Conservation (phyloP, 2,329 filamentous ascomycete species). For the Pseudopyricularia cyperi region DNA sequence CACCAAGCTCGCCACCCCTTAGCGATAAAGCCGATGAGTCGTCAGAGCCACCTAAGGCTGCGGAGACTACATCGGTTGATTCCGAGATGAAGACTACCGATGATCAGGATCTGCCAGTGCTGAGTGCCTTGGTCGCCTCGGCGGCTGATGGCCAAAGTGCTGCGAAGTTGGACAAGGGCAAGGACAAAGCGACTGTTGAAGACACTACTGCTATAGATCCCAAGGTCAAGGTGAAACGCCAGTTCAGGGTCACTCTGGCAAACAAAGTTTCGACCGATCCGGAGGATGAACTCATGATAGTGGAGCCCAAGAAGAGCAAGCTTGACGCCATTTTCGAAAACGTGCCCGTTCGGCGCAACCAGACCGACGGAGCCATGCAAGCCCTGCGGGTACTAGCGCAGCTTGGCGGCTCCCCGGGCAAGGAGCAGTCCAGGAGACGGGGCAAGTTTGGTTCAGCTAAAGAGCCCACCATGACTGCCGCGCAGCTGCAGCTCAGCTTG, state of each 20-base stretch:
- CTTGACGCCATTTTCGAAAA: constrained; percentile 57
- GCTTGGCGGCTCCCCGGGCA: constrained; percentile 44
- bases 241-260: constrained; percentile 35
- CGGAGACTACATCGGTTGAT: background rate
- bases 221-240: constrained; percentile 21
- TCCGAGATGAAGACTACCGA: constrained; percentile 6
- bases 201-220: constrained; percentile 12
- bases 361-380: constrained; percentile 50
- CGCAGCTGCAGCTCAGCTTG: constrained; percentile 40
- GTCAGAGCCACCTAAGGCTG: constrained; percentile 8
- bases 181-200: constrained; percentile 37
- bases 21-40: constrained; percentile 16
- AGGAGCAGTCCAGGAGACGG: constrained; percentile 18
- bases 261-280: constrained; percentile 29
- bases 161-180: constrained; percentile 39
- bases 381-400: constrained; percentile 64
- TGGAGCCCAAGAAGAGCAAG: constrained; percentile 32
- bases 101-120: constrained; percentile 21
- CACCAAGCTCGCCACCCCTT: constrained; percentile 55
- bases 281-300: constrained; percentile 52
- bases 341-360: constrained; percentile 47
- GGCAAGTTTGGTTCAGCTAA: constrained; percentile 30
- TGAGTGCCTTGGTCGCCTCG: constrained; percentile 21
- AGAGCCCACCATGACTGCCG: constrained; percentile 32
- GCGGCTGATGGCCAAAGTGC: constrained; percentile 16